Evolutionary conservation across 1,139 yeast genomes (phyloP).

Genomic region (Petasospora fabianii): DNA sequence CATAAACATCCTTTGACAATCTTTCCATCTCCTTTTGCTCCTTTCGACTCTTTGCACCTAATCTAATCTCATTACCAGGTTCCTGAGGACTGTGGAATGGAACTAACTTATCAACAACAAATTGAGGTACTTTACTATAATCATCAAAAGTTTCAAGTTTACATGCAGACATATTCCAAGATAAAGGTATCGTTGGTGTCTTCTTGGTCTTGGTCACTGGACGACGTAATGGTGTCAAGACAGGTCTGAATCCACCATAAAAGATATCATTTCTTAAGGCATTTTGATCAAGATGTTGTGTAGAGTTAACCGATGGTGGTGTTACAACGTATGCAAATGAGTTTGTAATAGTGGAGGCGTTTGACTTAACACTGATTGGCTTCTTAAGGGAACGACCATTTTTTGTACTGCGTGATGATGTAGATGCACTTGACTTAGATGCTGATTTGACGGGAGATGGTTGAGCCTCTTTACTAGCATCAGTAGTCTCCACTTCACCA

Average conservation of each 20-base stretch:
- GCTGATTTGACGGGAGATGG: background rate
- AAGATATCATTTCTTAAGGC: slow-evolving; percentile 20
- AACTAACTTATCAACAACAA: slow-evolving; percentile 24
- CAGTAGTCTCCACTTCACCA: slow-evolving; percentile 4
- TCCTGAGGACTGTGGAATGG: slow-evolving; percentile 22
- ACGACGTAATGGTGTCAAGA: slow-evolving; percentile 23
- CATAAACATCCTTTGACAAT: slow-evolving; percentile 23
- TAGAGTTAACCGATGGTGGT: slow-evolving; percentile 25
- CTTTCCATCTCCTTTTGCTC: slow-evolving; percentile 22
- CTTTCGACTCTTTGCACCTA: slow-evolving; percentile 21
- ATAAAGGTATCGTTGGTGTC: slow-evolving; percentile 22
- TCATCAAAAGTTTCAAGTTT: slow-evolving; percentile 24
- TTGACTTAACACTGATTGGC: slow-evolving; percentile 10
- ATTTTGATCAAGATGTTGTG: slow-evolving; percentile 21
- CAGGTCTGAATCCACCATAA: slow-evolving; percentile 25
- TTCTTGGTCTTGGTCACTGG: slow-evolving; percentile 17
- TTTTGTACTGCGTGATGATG: no score
- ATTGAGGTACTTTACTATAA: slow-evolving; percentile 24
- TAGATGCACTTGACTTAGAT: slow-evolving; percentile 1
- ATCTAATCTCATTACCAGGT: slow-evolving; percentile 27
- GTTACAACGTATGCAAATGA: slow-evolving; percentile 3
- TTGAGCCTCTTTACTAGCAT: background rate
- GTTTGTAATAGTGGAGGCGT: slow-evolving; percentile 7
- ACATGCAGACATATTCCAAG: slow-evolving; percentile 26
- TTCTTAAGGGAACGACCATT: slow-evolving; percentile 8